Base-by-base conservation (phyloP, 2,329 filamentous ascomycete genomes). In the Fusarium tjaetaba region DNA sequence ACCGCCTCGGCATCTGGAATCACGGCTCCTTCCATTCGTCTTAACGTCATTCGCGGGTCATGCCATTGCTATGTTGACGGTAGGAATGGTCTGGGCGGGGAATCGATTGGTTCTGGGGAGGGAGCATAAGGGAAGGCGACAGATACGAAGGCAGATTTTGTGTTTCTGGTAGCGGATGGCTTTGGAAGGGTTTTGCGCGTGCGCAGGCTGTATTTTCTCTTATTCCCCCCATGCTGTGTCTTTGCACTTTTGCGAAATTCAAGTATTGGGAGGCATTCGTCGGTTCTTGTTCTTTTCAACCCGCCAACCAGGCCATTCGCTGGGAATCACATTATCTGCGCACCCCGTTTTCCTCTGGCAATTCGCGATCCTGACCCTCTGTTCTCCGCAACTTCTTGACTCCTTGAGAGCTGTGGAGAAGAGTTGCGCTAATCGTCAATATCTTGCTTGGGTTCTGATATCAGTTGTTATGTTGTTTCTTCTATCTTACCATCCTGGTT, bases 161-260 rank as follows among this genome's bases (percentile, higher is more conserved):
- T 52, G 64, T 71, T 67, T 59, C 43, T 61, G 70, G 58, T 62
- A 46, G 66, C 46, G 39, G 65, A 65, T 63, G 61, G 61, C 52
- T 59, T 41, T 51, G 62, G 63, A 57, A 61, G 73, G 60, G 60
- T 63, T 74, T 67, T 70, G 57, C 71, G 71, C 61, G 57, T 70
- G 73, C 71, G 63, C 63, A 68, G 53, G 68, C 58, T 76, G 71
- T 77, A 74, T 75, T 71, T 73, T 76, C 66, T 71, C 65, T 60
- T 59, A 68, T 39, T 66, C 61, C 65, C 52, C 46, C 48, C 36
- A 62, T 62, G 41, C 48, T 64, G 36, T 41, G 34, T 58, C 49
- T 49, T 39, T 56, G 39, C 58, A 42, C 28, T 45, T 55, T n/a
- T 64, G 53, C 26, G 28, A 49, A 72, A 62, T 45, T 38, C 41